These are phyloP conservation scores for Sclerotinia glacialis DNA, from an alignment of 2,329 filamentous ascomycete species.

Conservation along the genomic window DNA sequence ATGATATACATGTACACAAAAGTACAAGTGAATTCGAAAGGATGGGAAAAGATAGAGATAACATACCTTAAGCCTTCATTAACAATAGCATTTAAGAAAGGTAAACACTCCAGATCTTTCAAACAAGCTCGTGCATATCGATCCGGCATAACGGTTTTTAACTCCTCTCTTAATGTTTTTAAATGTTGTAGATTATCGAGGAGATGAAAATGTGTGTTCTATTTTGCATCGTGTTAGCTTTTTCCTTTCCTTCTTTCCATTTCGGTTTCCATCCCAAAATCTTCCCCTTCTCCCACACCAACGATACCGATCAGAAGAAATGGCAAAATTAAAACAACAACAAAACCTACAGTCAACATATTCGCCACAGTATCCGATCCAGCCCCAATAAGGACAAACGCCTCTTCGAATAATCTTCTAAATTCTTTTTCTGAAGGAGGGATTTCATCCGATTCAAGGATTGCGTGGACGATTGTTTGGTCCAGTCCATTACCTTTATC, in stretches of 20 bases:
- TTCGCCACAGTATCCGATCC: constrained; percentile 29
- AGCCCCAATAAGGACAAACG: constrained; percentile 29
- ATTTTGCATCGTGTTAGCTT: not conserved
- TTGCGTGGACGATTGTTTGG: constrained; percentile 27
- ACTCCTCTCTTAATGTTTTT: constrained; percentile 26
- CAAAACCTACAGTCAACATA: constrained; percentile 15
- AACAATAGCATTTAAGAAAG: constrained; percentile 21
- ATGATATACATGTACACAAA: not conserved
- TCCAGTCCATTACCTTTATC: constrained; percentile 20
- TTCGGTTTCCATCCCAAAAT: not conserved
- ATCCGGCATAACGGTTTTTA: constrained; percentile 20
- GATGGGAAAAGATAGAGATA: not conserved
- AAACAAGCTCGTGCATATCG: constrained; percentile 19
- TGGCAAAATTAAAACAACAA: no score
- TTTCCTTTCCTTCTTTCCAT: accelerated
- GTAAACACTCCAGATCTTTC: constrained; percentile 28
- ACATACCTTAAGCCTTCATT: constrained; percentile 27
- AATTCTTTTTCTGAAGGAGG: constrained; percentile 26
- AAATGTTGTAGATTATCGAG: constrained; percentile 27
- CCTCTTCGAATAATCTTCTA: constrained; percentile 28
- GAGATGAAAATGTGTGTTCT: constrained; percentile 26
- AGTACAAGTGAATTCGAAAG: not conserved
- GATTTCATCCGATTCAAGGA: constrained; percentile 26
- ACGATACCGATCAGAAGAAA: no score
- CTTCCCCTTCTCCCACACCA: no score